phyloP scores from a whole-genome alignment of 1,284 basidiomycete species.

The Cryptococcus hybrid region DNA sequence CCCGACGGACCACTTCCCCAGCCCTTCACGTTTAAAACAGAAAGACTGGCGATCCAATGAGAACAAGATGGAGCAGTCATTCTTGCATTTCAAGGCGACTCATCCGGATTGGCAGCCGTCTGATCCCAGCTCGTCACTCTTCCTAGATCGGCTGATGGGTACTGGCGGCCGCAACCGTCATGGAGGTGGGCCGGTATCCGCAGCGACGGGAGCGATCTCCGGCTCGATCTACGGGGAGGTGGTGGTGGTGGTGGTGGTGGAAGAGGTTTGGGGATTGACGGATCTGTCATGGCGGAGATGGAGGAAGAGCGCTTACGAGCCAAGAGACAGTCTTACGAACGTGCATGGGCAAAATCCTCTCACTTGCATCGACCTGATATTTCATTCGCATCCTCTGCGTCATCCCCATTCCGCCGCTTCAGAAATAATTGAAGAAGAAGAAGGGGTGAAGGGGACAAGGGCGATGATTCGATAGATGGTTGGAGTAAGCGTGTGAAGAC shows the following conservation, averaged over 20 bases:
- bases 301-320: background rate
- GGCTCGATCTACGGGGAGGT: constrained; percentile 3
- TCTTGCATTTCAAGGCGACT: constrained; percentile 92
- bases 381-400: background rate
- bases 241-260: background rate
- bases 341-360: constrained; percentile 14
- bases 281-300: constrained; percentile 12
- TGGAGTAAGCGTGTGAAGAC: background rate
- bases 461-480: background rate
- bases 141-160: constrained; percentile 77
- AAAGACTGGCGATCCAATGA: constrained; percentile 62
- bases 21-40: background rate
- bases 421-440: constrained; percentile 9
- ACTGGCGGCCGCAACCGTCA: constrained; percentile 34
- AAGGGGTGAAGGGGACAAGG: constrained; percentile 12
- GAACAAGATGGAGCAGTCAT: constrained; percentile 98
- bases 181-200: background rate
- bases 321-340: constrained; percentile 9
- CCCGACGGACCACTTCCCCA: background rate
- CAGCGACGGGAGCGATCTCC: constrained; percentile 12
- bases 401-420: too few species aligned
- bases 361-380: background rate
- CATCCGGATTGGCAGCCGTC: constrained; percentile 92
- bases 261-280: constrained; percentile 7
- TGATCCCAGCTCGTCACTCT: constrained; percentile 80